phyloP scores from a whole-genome alignment of 306 rosid genomes.

The Sicyos edulis region DNA sequence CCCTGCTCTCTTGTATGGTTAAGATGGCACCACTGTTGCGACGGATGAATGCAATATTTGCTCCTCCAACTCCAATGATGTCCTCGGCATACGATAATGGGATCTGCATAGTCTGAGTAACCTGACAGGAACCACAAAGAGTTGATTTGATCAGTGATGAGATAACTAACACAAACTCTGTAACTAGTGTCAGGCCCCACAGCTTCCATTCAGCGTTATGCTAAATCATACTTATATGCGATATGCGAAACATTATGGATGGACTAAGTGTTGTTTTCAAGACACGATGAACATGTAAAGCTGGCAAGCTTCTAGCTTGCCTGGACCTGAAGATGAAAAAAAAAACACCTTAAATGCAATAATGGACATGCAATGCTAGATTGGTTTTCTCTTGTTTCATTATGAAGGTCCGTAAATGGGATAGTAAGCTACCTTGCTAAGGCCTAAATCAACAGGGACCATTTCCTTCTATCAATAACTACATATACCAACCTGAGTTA shows the following conservation, averaged over 20 bases:
- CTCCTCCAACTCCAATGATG: slow-evolving; percentile 86
- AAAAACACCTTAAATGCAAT: not conserved
- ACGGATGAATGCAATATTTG: slow-evolving; percentile 84
- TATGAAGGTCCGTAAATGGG: not conserved
- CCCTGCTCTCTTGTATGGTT: slow-evolving; percentile 88
- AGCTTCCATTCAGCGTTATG: not conserved
- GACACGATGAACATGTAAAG: not conserved
- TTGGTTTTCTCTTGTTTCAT: not conserved
- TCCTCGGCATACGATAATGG: slow-evolving; percentile 94
- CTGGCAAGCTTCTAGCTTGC: not conserved
- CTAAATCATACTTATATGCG: not conserved
- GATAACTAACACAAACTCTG: not conserved
- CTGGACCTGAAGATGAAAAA: not conserved
- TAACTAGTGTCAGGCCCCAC: not conserved
- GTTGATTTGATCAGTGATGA: not conserved
- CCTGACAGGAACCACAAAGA: slow-evolving; percentile 37
- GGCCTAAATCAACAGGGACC: not conserved
- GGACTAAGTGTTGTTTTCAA: not conserved
- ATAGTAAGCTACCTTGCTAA: not conserved
- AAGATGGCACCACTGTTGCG: slow-evolving; percentile 85
- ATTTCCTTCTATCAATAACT: not conserved
- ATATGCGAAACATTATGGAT: not conserved
- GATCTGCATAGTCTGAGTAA: slow-evolving; percentile 93
- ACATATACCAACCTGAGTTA: slow-evolving; percentile 63
- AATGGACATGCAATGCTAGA: not conserved